These are phyloP conservation scores for Gillenia trifoliata DNA, from an alignment of 306 rosid genomes.

Conservation along the genomic window DNA sequence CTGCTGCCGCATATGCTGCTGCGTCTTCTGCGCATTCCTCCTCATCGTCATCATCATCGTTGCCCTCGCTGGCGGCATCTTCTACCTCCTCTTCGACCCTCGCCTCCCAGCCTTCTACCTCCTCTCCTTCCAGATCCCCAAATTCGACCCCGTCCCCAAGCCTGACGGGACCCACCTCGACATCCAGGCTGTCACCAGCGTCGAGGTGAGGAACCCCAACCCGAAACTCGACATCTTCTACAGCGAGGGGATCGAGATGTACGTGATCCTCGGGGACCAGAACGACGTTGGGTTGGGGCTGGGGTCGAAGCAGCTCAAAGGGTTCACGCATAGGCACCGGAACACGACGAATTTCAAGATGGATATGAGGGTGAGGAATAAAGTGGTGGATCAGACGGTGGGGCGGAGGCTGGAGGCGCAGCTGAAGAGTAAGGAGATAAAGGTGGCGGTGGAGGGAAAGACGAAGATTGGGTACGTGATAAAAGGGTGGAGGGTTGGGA, in stretches of 20 bases:
- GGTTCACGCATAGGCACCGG: constrained; percentile 34
- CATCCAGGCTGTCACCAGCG: constrained; percentile 30
- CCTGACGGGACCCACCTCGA: constrained; percentile 39
- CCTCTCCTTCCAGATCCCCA: constrained; percentile 43
- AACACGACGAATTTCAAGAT: constrained; percentile 36
- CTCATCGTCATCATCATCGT: constrained; percentile 30
- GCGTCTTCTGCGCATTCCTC: constrained; percentile 36
- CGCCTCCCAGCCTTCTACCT: constrained; percentile 52
- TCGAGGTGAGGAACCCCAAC: constrained; percentile 59
- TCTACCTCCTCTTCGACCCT: constrained; percentile 56
- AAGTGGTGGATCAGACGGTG: constrained; percentile 27
- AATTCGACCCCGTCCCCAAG: constrained; percentile 35
- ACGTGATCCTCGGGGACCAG: constrained; percentile 21
- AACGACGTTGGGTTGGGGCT: constrained; percentile 8
- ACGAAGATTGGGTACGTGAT: constrained; percentile 33
- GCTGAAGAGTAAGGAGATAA: constrained; percentile 30
- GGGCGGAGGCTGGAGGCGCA: constrained; percentile 32
- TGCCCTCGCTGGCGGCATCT: constrained; percentile 33
- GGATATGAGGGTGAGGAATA: constrained; percentile 30
- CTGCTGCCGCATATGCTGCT: constrained; percentile 46
- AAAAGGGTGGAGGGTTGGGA: constrained; percentile 35
- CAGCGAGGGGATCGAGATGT: not conserved
- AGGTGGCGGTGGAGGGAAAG: constrained; percentile 34
- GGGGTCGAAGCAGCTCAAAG: constrained; percentile 15
- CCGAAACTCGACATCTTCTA: constrained; percentile 36